Percentiles rank a stretch among this genome's conserved stretches.
These are phyloP conservation scores for Termitomyces sp. DNA, from an alignment of 768 basidiomycete species.

Conservation along the genomic window DNA sequence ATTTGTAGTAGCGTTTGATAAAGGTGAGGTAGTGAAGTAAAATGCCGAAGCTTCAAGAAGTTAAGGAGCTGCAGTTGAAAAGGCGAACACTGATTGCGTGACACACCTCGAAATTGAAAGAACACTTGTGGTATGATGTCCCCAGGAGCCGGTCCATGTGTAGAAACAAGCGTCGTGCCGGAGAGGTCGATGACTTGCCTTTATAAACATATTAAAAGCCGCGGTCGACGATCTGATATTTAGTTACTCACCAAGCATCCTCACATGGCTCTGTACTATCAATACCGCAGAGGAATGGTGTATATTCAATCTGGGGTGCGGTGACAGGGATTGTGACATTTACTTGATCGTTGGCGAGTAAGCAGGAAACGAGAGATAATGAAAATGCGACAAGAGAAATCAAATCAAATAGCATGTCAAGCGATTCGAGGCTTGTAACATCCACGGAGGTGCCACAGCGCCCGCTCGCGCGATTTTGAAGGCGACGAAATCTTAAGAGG, in stretches of 20 bases:
- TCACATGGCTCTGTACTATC: conserved; percentile 26
- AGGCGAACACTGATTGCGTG: neutral
- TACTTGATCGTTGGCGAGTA: conserved; percentile 6
- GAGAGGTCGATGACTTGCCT: conserved; percentile 16
- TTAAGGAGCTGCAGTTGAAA: neutral
- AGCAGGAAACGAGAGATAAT: conserved; percentile 6
- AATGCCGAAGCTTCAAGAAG: conserved; percentile 34
- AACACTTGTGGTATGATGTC: conserved; percentile 54
- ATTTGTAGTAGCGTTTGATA: conserved; percentile 49
- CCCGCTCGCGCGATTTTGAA: neutral
- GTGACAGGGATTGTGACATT: conserved; percentile 35
- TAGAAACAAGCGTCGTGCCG: conserved; percentile 25
- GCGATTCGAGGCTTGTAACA: conserved; percentile 3
- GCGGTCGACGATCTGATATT: neutral
- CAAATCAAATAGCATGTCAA: conserved; percentile 6
- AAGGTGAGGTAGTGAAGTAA: conserved; percentile 35
- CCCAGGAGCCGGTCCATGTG: conserved; percentile 37
- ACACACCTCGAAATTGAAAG: conserved; percentile 47
- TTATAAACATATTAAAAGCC: conserved; percentile 1
- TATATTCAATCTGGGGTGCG: conserved; percentile 38
- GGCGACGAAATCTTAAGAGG: neutral
- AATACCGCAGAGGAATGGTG: conserved; percentile 41
- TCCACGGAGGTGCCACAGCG: conserved; percentile 1
- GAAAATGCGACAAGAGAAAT: conserved; percentile 5
- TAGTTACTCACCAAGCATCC: conserved; percentile 38